Evolutionary conservation across 495 filamentous ascomycete genomes (phyloP).

Genomic region (Lasiosphaeria hispida): DNA sequence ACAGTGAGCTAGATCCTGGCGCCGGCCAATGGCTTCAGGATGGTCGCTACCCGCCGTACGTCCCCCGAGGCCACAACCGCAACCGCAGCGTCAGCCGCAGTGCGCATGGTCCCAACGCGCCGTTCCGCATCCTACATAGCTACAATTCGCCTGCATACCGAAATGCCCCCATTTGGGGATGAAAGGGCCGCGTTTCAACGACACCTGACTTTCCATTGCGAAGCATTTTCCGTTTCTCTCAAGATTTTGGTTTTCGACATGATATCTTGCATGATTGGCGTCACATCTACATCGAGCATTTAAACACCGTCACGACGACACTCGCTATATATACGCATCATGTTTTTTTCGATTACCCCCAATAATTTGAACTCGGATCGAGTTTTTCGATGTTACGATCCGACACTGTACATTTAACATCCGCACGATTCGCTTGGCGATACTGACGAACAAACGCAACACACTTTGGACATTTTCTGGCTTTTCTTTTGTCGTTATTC

Average conservation of each 20-base stretch:
- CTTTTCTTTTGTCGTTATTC: too few species aligned
- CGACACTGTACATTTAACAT: too few species aligned
- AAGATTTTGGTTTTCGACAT: not conserved
- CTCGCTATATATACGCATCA: too few species aligned
- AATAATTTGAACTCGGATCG: too few species aligned
- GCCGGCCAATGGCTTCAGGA: conserved; percentile 30
- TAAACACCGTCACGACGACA: too few species aligned
- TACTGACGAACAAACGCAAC: too few species aligned
- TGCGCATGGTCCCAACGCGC: conserved; percentile 20
- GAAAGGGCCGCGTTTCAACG: not conserved
- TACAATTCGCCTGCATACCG: conserved; percentile 51
- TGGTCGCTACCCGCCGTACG: conserved; percentile 29
- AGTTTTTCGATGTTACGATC: too few species aligned
- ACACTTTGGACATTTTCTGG: too few species aligned
- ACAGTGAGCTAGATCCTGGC: conserved; percentile 24
- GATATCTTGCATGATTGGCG: not conserved
- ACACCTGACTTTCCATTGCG: conserved; percentile 10
- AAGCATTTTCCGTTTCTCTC: not conserved
- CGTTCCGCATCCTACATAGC: conserved; percentile 46
- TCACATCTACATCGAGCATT: not conserved
- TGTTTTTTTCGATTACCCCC: too few species aligned
- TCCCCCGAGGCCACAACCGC: conserved; percentile 37
- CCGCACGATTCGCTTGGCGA: too few species aligned
- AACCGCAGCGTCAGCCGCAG: conserved; percentile 36
- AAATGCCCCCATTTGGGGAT: conserved; percentile 46